Evolutionary conservation across 75 land plant genomes (phyloP).

Genomic region (Pseudotsuga menziesii): DNA sequence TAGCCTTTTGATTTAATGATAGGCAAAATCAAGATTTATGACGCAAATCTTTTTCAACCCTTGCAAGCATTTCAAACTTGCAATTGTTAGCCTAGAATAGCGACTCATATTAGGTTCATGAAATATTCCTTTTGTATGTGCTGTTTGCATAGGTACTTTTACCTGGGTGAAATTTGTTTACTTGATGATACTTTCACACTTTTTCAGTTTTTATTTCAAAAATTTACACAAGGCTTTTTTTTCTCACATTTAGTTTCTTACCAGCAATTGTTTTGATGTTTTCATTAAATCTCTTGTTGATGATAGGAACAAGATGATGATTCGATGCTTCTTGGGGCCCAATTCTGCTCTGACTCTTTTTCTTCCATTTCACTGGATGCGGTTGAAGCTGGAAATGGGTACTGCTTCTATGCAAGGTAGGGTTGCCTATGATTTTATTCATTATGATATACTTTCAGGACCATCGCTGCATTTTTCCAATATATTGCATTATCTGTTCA

Average conservation of each 20-base stretch:
- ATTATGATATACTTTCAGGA: background rate
- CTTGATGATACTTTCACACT: background rate
- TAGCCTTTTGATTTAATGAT: background rate
- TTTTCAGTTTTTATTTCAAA: no score
- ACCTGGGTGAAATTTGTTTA: background rate
- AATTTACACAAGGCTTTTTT: no score
- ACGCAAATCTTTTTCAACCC: background rate
- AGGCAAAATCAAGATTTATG: background rate
- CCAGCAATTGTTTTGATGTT: background rate
- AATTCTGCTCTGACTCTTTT: conserved; percentile 82
- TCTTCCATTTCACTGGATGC: conserved; percentile 64
- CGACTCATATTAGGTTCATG: background rate
- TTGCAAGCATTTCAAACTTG: background rate
- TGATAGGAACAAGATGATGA: conserved; percentile 86
- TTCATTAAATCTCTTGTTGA: background rate
- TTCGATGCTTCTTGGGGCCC: conserved; percentile 80
- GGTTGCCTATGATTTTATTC: background rate
- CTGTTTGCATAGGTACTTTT: background rate
- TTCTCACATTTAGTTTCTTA: background rate
- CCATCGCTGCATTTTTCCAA: background rate
- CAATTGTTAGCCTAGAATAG: background rate
- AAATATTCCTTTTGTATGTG: background rate
- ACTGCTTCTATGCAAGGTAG: conserved; percentile 81
- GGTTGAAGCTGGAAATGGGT: conserved; percentile 37
- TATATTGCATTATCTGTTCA: background rate